These are phyloP conservation scores for Mycena sp. DNA, from an alignment of 1,284 basidiomycete genomes.

Conservation along the genomic window DNA sequence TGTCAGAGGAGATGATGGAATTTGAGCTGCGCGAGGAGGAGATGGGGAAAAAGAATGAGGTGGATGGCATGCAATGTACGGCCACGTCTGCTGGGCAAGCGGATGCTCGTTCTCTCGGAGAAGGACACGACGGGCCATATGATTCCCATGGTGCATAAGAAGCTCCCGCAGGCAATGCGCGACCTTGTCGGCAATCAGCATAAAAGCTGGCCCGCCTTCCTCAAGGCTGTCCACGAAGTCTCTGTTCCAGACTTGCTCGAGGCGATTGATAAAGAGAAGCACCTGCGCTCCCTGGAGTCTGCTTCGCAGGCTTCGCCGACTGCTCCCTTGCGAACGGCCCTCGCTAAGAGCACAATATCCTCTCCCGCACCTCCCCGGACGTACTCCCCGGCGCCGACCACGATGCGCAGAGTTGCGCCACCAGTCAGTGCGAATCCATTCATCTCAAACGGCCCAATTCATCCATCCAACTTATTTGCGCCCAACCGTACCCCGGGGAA, in stretches of 20 bases:
- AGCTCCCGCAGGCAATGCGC: neutral
- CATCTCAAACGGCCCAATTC: no score
- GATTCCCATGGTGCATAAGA: neutral
- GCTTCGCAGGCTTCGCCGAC: no score
- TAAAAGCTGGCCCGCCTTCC: neutral
- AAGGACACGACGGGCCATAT: neutral
- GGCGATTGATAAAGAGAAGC: neutral
- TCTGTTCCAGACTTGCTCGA: neutral
- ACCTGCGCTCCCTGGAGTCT: neutral
- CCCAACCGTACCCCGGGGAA: no score
- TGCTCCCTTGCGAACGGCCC: no score
- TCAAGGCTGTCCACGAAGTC: neutral
- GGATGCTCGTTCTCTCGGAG: neutral
- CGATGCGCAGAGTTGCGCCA: no score
- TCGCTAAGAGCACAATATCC: no score
- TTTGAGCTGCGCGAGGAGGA: neutral
- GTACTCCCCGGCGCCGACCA: no score
- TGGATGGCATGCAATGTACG: neutral
- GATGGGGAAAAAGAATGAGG: neutral
- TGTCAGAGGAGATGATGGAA: neutral
- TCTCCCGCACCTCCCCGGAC: no score
- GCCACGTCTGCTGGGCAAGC: neutral
- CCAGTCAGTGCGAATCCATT: no score
- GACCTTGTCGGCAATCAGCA: neutral
- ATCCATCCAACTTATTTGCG: no score